Percentiles rank a stretch among this genome's conserved stretches.
Conservation (phyloP, 139 green algal species). For the Coelastrella sp. region DNA sequence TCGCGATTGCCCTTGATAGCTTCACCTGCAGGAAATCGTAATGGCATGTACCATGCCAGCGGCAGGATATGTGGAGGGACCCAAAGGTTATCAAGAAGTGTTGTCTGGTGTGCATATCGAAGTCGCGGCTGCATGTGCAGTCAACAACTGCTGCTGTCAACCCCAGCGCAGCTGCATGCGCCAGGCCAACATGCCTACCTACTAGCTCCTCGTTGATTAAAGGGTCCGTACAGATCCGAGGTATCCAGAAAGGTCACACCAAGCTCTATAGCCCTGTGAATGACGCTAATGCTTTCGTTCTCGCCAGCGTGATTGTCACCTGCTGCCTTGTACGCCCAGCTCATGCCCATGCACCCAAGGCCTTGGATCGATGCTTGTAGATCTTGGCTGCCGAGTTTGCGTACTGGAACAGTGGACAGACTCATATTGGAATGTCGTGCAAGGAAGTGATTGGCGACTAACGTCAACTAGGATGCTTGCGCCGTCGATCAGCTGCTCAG, state of each 20-base stretch:
- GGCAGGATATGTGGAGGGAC: neutral
- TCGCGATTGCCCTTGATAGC: conserved; percentile 50
- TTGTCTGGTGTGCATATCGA: too few species aligned
- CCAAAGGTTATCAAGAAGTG: too few species aligned
- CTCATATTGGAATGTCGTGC: too few species aligned
- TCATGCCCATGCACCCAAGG: conserved; percentile 32
- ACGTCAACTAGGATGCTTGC: too few species aligned
- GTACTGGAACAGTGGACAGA: too few species aligned
- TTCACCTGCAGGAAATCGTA: conserved; percentile 34
- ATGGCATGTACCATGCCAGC: neutral
- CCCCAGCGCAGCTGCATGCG: neutral
- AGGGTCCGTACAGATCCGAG: conserved; percentile 71
- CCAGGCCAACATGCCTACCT: conserved; percentile 45
- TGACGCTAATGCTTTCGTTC: conserved; percentile 12
- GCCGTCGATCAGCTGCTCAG: too few species aligned
- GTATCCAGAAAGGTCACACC: conserved; percentile 73
- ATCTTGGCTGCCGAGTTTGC: conserved; percentile 11
- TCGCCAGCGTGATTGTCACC: neutral
- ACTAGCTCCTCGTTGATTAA: conserved; percentile 78
- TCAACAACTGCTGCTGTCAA: too few species aligned
- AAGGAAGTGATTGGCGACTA: too few species aligned
- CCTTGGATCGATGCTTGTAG: conserved; percentile 4
- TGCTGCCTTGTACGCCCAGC: neutral
- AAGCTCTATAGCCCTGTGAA: conserved; percentile 57
- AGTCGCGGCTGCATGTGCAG: too few species aligned